Evolutionary conservation across 768 basidiomycete genomes (phyloP), one percentile per base, ranked within the genome.

Genomic region (Daedaleopsis nitida): DNA sequence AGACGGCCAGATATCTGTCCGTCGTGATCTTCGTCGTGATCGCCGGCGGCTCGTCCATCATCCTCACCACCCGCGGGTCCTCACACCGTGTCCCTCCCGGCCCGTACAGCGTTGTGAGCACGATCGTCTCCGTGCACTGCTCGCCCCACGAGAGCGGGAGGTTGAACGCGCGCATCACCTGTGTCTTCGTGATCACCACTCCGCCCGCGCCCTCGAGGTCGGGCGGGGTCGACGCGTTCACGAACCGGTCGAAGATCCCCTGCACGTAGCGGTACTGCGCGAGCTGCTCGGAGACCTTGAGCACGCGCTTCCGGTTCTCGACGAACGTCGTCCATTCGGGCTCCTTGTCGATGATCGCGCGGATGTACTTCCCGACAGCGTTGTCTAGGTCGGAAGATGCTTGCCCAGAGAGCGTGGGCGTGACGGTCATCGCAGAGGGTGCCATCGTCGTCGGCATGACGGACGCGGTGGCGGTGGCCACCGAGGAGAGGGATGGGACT

Each of bases 31-130:
- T 75, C 57, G 78, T 74, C 39, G 70, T 75, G 3, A 81, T 80
- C 37, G 63, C 65, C 11, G 73, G 74, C 7, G 73, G 72, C 63
- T 86, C 84, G 37, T 83, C 72, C 42, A 86, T 69, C 77, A 86
- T 78, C 44, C 75, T 77, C 16, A 80, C 65, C 23, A 88, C 81
- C 23, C 77, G 73, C 24, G 77, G 65, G 63, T 88, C 82, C 69
- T 80, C 78, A 57, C 72, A 74, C 32, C 80, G 79, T 24, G 69
- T 72, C 7, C 87, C 87, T 10, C 78, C 71, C 32, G 80, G 78
- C 3, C 89, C 89, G 66, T 89, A 90, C 55, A 82, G 72, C 17
- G 67, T 70, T 44, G 88, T 71, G 39, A 90, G 80, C 11, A 58
- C 50, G 51, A 85, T 70, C 7, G 81, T 83, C 64, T 85, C 85